Conservation (phyloP, 495 filamentous ascomycete species). For the Haplographium delicatum region DNA sequence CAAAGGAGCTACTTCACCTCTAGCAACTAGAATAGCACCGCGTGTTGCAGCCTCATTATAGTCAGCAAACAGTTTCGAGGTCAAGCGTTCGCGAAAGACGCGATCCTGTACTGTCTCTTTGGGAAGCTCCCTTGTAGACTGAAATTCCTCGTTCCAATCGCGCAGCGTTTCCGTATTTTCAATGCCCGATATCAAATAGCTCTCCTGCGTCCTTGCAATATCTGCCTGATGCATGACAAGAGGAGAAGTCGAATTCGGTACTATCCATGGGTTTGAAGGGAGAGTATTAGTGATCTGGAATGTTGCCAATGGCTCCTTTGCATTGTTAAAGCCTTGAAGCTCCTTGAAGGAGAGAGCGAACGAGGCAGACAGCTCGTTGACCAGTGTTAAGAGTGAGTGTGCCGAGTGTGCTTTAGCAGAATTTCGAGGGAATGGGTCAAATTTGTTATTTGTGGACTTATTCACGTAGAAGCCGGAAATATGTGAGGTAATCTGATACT, state of each 20-base stretch:
- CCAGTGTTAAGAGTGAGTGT: conserved; percentile 81
- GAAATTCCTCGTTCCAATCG: conserved; percentile 99
- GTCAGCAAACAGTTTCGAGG: conserved; percentile 93
- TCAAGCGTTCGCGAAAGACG: conserved; percentile 90
- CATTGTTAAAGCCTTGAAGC: conserved; percentile 73
- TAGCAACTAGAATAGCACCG: conserved; percentile 88
- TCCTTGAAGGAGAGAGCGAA: conserved; percentile 69
- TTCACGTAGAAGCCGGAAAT: conserved; percentile 96
- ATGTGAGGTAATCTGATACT: conserved; percentile 87
- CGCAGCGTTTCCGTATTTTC: conserved; percentile 91
- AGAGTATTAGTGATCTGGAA: conserved; percentile 93
- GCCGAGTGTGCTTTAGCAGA: conserved; percentile 64
- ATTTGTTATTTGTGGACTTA: conserved; percentile 83
- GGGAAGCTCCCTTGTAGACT: conserved; percentile 89
- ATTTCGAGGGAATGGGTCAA: conserved; percentile 76
- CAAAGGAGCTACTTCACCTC: conserved; percentile 89
- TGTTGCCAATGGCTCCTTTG: conserved; percentile 81
- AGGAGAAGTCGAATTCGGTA: conserved; percentile 59
- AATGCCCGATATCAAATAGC: conserved; percentile 79
- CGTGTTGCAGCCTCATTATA: conserved; percentile 93
- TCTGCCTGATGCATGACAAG: conserved; percentile 71
- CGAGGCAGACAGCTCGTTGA: conserved; percentile 72
- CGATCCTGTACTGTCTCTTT: conserved; percentile 91
- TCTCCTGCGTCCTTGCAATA: conserved; percentile 85
- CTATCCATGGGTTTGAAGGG: conserved; percentile 88